Conservation (phyloP, 768 basidiomycete genomes). For the Hygrophoropsis aurantiaca region DNA sequence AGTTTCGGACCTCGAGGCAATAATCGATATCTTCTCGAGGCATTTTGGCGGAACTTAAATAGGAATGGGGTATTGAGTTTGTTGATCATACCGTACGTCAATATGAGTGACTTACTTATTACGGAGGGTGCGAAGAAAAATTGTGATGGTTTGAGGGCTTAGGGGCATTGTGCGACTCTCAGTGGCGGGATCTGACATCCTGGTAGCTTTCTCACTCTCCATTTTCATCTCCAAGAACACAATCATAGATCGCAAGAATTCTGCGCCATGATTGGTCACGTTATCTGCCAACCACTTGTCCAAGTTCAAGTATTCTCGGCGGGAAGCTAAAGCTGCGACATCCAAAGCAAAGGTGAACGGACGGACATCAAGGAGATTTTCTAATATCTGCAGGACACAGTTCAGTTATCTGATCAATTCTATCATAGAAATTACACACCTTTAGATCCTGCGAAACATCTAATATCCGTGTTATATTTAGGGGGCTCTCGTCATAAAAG, state of each 20-base stretch:
- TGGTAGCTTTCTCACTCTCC: slow-evolving; percentile 77
- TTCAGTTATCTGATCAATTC: slow-evolving; percentile 5
- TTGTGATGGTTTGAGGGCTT: slow-evolving; percentile 86
- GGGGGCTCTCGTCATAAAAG: slow-evolving; percentile 87
- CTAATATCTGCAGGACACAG: slow-evolving; percentile 66
- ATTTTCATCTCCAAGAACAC: slow-evolving; percentile 92
- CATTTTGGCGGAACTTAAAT: slow-evolving; percentile 68
- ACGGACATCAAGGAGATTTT: slow-evolving; percentile 85
- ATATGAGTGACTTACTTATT: slow-evolving; percentile 57
- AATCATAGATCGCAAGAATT: slow-evolving; percentile 86
- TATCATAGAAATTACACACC: slow-evolving; percentile 40
- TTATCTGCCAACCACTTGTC: slow-evolving; percentile 97
- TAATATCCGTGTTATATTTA: slow-evolving; percentile 91
- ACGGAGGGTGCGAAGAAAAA: slow-evolving; percentile 87
- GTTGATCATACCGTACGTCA: neutral
- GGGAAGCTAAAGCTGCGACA: slow-evolving; percentile 89
- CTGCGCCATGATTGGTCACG: slow-evolving; percentile 75
- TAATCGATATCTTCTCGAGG: slow-evolving; percentile 77
- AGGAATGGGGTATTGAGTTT: slow-evolving; percentile 1
- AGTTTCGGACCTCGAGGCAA: slow-evolving; percentile 88
- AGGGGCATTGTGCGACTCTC: slow-evolving; percentile 84
- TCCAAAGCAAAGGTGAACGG: slow-evolving; percentile 91
- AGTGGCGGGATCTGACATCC: slow-evolving; percentile 73
- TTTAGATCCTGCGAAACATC: slow-evolving; percentile 96
- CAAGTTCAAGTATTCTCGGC: slow-evolving; percentile 90